Percentiles rank a stretch among this genome's conserved stretches.
phyloP scores from a whole-genome alignment of 2,329 filamentous ascomycete species.

The Verticillium longisporum region DNA sequence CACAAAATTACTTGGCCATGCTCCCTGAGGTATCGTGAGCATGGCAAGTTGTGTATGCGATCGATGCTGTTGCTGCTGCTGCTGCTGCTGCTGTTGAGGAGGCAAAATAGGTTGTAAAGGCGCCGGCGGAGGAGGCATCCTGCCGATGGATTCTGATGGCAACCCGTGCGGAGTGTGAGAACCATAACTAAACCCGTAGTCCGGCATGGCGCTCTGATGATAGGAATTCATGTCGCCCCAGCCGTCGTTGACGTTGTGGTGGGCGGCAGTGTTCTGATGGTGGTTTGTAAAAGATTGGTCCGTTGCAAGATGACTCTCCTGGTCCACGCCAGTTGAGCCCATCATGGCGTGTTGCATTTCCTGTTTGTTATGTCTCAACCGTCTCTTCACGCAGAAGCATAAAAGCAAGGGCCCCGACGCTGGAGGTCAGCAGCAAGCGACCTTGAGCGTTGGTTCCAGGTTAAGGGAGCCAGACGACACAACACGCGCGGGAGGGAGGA shows the following conservation, averaged over 20 bases:
- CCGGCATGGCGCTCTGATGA: constrained; percentile 62
- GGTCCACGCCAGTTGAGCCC: constrained; percentile 34
- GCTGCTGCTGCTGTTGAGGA: constrained; percentile 12
- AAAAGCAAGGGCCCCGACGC: neutral
- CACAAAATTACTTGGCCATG: constrained; percentile 72
- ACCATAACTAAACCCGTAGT: constrained; percentile 58
- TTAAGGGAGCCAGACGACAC: neutral
- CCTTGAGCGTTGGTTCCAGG: constrained; percentile 5
- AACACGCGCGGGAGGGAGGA: constrained; percentile 4
- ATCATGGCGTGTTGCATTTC: constrained; percentile 38
- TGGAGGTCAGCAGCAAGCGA: neutral
- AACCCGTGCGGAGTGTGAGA: constrained; percentile 39
- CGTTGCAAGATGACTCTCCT: constrained; percentile 36
- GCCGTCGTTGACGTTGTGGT: constrained; percentile 37
- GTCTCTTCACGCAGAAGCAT: neutral
- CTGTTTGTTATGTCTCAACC: neutral
- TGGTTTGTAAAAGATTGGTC: constrained; percentile 19
- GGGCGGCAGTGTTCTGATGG: constrained; percentile 31
- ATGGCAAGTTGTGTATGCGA: constrained; percentile 53
- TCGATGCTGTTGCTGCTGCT: constrained; percentile 35
- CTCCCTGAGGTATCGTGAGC: constrained; percentile 58
- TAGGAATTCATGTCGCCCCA: constrained; percentile 56
- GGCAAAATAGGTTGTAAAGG: constrained; percentile 32
- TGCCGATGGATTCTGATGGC: constrained; percentile 40
- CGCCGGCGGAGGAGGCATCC: constrained; percentile 54